Base-by-base conservation (phyloP, 2,329 filamentous ascomycete genomes). In the Dichotomopilus funicola region DNA sequence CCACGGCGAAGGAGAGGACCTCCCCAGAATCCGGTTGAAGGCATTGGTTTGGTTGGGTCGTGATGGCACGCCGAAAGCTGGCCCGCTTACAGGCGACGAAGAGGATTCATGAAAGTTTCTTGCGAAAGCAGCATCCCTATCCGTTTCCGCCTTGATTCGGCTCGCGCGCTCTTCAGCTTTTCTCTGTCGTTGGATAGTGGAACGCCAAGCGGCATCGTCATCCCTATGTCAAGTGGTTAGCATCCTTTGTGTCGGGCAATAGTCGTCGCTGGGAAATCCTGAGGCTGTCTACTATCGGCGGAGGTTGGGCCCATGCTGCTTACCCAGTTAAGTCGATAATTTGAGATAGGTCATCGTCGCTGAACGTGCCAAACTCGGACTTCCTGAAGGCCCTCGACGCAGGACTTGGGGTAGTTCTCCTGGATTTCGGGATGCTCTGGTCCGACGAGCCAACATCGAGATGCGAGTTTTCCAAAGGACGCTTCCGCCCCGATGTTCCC, bases 151-250 rank as follows among this genome's bases (percentile, higher is more conserved):
- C 41, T 68, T 70, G 51, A 68, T 67, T 33, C 74, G 72, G 51
- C 72, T 61, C 8, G 67, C 61, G 44, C 75, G 61, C 37, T 72
- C 63, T 52, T 72, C 69, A 63, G 72, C 70, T 40, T 71, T 67
- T 59, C 69, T 70, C 34, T 61, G 54, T 10, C 49, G 41, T 13
- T 63, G 65, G 27, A 70, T 56, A 36, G 61, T 55, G 35, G 60
- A 55, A 6, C 50, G 60, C 52, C 54, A 59, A 38, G 37, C 53
- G 7, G 62, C 52, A 10, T 63, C 62, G n/a, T 64, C 61, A 33
- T 67, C 63, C 34, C 61, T 62, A 38, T 2, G 35, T 43, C 5
- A 6, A n/a, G 33, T 10, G n/a, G 48, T 55, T 36, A 59, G 54
- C 45, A 49, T 33, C 27, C 19, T 27, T 27, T 27, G 19, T 44